These are phyloP conservation scores for Geotrichum cucujoidarum DNA, from an alignment of 1,139 yeast genomes.

Conservation along the genomic window DNA sequence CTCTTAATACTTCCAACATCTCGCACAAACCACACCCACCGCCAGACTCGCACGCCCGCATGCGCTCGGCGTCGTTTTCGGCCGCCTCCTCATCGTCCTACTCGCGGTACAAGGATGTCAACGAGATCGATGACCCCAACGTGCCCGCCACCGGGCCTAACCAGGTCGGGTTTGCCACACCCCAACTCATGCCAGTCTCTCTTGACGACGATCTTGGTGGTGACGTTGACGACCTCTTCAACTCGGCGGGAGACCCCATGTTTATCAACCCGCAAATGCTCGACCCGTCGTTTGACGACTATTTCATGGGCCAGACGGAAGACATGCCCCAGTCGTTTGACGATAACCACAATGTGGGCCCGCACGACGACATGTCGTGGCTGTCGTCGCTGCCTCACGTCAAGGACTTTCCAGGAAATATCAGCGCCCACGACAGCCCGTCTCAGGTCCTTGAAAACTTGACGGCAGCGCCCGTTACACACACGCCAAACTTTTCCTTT, in stretches of 20 bases:
- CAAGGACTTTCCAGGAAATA: background rate
- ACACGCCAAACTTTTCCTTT: background rate
- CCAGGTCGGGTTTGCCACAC: slow-evolving; percentile 75
- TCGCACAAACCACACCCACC: background rate
- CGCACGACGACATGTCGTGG: slow-evolving; percentile 7
- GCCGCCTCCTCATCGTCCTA: slow-evolving; percentile 74
- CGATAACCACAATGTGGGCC: background rate
- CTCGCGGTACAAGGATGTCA: slow-evolving; percentile 47
- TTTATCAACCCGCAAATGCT: slow-evolving; percentile 35
- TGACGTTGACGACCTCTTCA: slow-evolving; percentile 25
- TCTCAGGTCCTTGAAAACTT: background rate
- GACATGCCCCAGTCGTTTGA: background rate
- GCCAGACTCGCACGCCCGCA: too few relatives aligned
- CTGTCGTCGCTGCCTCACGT: slow-evolving; percentile 1
- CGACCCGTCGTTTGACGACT: slow-evolving; percentile 8
- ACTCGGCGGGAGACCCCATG: slow-evolving; percentile 28
- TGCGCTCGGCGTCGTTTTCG: slow-evolving; percentile 72
- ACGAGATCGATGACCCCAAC: slow-evolving; percentile 29
- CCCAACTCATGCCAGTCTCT: slow-evolving; percentile 49
- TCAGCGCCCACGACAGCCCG: background rate
- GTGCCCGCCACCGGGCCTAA: slow-evolving; percentile 43
- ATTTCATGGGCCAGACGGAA: background rate
- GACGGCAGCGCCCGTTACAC: background rate
- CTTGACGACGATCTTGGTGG: slow-evolving; percentile 28
- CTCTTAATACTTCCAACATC: too few relatives aligned